phyloP scores from a whole-genome alignment of 768 basidiomycete genomes.

The Tricholoma hemisulphureum region DNA sequence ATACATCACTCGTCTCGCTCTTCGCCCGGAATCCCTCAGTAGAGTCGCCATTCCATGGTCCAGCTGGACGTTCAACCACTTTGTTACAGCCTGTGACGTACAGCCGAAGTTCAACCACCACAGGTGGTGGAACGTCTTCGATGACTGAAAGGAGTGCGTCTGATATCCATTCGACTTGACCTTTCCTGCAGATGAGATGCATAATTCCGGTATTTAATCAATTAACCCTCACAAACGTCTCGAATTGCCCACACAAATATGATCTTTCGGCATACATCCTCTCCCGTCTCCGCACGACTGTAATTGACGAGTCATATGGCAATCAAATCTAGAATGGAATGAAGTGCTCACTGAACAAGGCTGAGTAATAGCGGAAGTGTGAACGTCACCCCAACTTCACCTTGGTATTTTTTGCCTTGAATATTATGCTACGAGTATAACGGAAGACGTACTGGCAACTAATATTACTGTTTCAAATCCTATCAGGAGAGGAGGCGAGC shows the following conservation, averaged over 20 bases:
- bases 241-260: constrained; percentile 48
- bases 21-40: constrained; percentile 6
- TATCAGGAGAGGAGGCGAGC: constrained; percentile 39
- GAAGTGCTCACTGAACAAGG: constrained; percentile 34
- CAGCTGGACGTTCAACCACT: background rate
- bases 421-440: background rate
- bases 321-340: background rate
- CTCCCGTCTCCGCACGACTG: constrained; percentile 27
- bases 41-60: constrained; percentile 4
- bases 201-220: background rate
- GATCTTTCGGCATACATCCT: constrained; percentile 29
- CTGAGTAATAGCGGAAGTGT: constrained; percentile 44
- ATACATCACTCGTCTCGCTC: background rate
- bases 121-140: background rate
- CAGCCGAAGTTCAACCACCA: constrained; percentile 16
- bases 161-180: constrained; percentile 27
- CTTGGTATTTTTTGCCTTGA: constrained; percentile 18
- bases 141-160: constrained; percentile 6
- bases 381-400: constrained; percentile 52
- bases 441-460: constrained; percentile 36
- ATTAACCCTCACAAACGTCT: constrained; percentile 31
- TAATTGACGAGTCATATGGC: background rate
- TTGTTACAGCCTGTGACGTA: constrained; percentile 11
- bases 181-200: constrained; percentile 10
- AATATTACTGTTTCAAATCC: constrained; percentile 47